phyloP scores from a whole-genome alignment of 345 rosid species.

The Dovyalis caffra region DNA sequence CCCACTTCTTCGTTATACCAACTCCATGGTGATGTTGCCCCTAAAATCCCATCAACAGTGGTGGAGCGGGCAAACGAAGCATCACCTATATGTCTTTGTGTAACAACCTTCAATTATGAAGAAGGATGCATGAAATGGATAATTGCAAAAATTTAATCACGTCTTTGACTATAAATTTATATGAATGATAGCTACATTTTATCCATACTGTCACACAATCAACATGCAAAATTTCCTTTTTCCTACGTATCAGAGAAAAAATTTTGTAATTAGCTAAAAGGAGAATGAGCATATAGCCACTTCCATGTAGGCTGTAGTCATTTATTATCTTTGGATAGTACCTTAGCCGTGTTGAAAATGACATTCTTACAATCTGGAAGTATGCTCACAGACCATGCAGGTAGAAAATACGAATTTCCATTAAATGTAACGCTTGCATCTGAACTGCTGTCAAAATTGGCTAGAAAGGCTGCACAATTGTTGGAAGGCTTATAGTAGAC shows the following conservation, averaged over 20 bases:
- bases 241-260: no score
- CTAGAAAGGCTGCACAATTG: conserved; percentile 61
- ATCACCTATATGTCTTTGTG: conserved; percentile 49
- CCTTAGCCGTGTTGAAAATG: conserved; percentile 63
- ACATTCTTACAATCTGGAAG: conserved; percentile 64
- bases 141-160: not conserved
- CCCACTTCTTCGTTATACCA: conserved; percentile 60
- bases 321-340: conserved; percentile 4
- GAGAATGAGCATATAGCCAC: no score
- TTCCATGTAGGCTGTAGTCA: not conserved
- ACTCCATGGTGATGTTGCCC: conserved; percentile 40
- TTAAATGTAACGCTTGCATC: conserved; percentile 52
- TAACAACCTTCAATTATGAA: conserved; percentile 43
- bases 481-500: conserved; percentile 50
- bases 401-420: conserved; percentile 48
- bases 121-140: not conserved
- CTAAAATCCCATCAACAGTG: conserved; percentile 17
- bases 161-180: no score
- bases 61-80: conserved; percentile 22
- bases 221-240: no score
- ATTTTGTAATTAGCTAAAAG: no score
- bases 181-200: no score
- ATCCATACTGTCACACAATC: no score
- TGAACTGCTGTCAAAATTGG: conserved; percentile 42
- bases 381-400: conserved; percentile 78